Percentiles rank a stretch among this genome's conserved stretches.
Conservation (phyloP, 768 basidiomycete species). For the Suillus variegatus region DNA sequence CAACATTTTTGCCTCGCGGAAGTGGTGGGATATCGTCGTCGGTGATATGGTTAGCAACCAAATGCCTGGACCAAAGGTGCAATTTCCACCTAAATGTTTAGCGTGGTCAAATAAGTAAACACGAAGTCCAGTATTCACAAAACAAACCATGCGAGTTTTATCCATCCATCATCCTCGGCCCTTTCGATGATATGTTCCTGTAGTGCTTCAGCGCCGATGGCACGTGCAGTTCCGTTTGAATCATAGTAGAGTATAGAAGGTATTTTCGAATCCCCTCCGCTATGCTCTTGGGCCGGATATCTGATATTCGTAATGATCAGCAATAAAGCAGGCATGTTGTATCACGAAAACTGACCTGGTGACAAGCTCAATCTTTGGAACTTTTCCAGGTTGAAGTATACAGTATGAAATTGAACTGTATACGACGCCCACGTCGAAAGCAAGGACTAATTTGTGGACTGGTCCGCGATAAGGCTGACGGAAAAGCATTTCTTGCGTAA, state of each 20-base stretch:
- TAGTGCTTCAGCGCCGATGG: constrained; percentile 47
- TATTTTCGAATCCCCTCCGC: constrained; percentile 48
- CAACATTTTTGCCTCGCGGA: constrained; percentile 41
- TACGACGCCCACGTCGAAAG: constrained; percentile 43
- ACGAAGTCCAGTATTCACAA: neutral
- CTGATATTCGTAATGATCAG: constrained; percentile 18
- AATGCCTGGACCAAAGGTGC: constrained; percentile 38
- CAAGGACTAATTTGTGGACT: constrained; percentile 36
- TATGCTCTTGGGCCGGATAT: constrained; percentile 44
- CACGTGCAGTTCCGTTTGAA: constrained; percentile 36
- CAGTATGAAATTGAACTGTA: constrained; percentile 42
- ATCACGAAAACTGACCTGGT: constrained; percentile 25
- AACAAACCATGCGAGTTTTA: constrained; percentile 45
- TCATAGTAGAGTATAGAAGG: constrained; percentile 52
- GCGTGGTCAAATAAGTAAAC: neutral
- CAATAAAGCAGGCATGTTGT: neutral
- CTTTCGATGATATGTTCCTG: constrained; percentile 39
- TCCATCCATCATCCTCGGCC: constrained; percentile 47
- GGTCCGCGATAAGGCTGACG: constrained; percentile 42
- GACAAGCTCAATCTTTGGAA: constrained; percentile 36
- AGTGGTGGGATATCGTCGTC: constrained; percentile 41
- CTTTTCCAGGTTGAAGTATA: constrained; percentile 41
- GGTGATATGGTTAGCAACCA: constrained; percentile 29
- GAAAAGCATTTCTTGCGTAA: constrained; percentile 28
- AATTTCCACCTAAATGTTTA: constrained; percentile 34